Base-by-base conservation (phyloP, 108 stramenopile species). In the Epipyxis sp. region DNA sequence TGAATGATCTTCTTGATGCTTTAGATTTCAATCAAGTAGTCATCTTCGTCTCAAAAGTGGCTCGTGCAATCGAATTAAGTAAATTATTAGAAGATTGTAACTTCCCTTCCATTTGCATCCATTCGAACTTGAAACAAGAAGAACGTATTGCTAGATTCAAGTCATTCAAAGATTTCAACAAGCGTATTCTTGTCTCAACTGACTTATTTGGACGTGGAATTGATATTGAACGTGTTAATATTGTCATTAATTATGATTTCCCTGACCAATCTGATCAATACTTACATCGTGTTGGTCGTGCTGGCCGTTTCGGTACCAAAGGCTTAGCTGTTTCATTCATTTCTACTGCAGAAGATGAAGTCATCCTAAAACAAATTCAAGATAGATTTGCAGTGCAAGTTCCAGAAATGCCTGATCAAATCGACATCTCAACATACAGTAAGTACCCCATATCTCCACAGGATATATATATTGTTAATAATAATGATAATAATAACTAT, bases 1-100 rank as follows among this genome's bases (percentile, higher is more conserved):
- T 99, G 62, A 97, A 94, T 79, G 96, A 99, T 74, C 87, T 99
- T 41, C 88, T 99, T 76, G 98, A 99, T 88, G 92, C 93, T 32
- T 86, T 99, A 29, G 97, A 99, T 83, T 99, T 99, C 89, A 99
- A 99, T 82, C 98, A 99, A 86, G 97, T 98, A 69, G 96, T 99
- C 72, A 99, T 99, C 84, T 99, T 99, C 80, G 95, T 96, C 68
- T 92, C 92, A 76, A 98, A 97, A 91, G 86, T 87, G 20, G 57
- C 94, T 91, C 78, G 96, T 91, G 59, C 94, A 89, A 76, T 90
- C 87, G 86, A 98, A 92, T 84, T 88, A 45, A 59, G 79, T 80
- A 54, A 82, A 58, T 90, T 99, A 62, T 90, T 99, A 77, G 92
- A 91, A 44, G 96, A 98, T 80, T 96, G 96, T 89, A 99, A 99